Evolutionary conservation across 805 yeast species (phyloP).

Genomic region (Kuraishia cidri): DNA sequence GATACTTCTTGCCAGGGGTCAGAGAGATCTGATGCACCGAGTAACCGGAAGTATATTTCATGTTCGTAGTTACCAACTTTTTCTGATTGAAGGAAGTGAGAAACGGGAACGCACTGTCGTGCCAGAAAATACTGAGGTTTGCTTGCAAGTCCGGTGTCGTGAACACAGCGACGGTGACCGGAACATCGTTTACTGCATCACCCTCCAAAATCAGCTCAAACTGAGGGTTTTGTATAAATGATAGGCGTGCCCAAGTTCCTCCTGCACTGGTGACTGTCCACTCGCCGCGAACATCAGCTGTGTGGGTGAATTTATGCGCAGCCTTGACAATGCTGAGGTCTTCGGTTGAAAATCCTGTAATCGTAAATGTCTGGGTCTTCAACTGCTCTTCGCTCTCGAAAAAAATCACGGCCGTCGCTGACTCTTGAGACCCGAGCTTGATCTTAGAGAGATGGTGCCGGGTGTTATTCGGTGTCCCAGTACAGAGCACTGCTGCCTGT

Average conservation of each 20-base stretch:
- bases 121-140: not conserved
- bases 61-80: not conserved
- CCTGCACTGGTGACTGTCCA: slow-evolving; percentile 1
- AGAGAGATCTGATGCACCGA: not conserved
- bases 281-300: not conserved
- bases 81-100: not conserved
- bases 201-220: slow-evolving; percentile 3
- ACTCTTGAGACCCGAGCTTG: not conserved
- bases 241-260: slow-evolving; percentile 1
- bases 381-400: not conserved
- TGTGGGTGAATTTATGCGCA: not conserved
- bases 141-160: no score
- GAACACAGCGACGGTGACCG: no score
- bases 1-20: not conserved
- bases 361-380: not conserved
- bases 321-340: not conserved
- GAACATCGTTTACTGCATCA: not conserved
- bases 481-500: not conserved
- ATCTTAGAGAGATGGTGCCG: not conserved
- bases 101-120: not conserved
- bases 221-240: slow-evolving; percentile 2
- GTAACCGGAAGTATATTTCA: not conserved
- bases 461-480: not conserved
- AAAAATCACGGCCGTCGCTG: not conserved
- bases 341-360: not conserved